A percentile compares a stretch with the other conserved stretches of the same genome.
These are phyloP conservation scores for Candida maesae DNA, from an alignment of 805 yeast genomes.

Conservation along the genomic window DNA sequence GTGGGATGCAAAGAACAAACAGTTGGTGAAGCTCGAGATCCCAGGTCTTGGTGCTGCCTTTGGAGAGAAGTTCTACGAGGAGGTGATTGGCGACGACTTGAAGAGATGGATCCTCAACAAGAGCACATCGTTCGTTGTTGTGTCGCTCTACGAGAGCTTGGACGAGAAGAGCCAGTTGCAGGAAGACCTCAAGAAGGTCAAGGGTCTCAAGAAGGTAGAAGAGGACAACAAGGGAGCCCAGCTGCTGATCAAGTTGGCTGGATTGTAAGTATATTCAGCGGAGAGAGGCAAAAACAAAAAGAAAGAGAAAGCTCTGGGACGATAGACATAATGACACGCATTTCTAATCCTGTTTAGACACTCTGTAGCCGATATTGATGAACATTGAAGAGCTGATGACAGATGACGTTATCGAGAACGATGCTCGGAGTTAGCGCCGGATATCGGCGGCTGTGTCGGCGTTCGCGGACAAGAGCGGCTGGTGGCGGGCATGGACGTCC, in stretches of 20 bases:
- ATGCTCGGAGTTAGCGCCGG: not conserved
- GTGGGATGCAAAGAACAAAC: conserved; percentile 65
- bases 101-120: conserved; percentile 65
- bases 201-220: conserved; percentile 37
- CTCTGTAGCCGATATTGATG: too few relatives aligned
- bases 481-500: too few relatives aligned
- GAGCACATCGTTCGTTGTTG: conserved; percentile 75
- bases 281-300: too few relatives aligned
- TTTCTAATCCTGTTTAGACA: not conserved
- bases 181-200: conserved; percentile 49
- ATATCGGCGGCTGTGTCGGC: too few relatives aligned
- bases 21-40: conserved; percentile 39
- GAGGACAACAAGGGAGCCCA: conserved; percentile 64
- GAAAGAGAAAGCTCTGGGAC: not conserved
- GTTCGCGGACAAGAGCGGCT: too few relatives aligned
- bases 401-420: too few relatives aligned
- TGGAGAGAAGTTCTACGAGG: conserved; percentile 50
- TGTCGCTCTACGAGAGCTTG: conserved; percentile 70
- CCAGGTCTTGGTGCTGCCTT: conserved; percentile 56
- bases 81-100: conserved; percentile 46
- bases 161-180: conserved; percentile 45
- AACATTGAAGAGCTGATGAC: too few relatives aligned
- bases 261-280: too few relatives aligned
- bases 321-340: not conserved
- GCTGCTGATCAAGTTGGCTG: conserved; percentile 39